phyloP scores from a whole-genome alignment of 2,329 filamentous ascomycete genomes.

The Hirsutella minnesotensis region DNA sequence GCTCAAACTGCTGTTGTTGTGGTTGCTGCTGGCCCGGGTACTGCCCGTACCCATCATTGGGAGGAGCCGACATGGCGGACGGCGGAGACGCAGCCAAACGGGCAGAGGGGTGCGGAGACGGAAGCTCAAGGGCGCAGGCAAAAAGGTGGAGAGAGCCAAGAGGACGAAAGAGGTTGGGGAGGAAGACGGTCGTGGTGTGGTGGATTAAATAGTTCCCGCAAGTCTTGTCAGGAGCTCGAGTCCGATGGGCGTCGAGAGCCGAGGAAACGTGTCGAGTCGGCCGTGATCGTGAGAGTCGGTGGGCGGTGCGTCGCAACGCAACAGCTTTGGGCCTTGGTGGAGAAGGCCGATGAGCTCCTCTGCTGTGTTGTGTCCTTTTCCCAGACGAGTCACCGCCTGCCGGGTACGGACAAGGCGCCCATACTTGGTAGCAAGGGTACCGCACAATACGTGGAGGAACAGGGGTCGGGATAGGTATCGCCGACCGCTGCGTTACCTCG shows the following conservation, averaged over 20 bases:
- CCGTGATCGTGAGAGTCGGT: conserved; percentile 1
- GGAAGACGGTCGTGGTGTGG: too few relatives aligned
- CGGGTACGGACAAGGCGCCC: not conserved
- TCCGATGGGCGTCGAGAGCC: not conserved
- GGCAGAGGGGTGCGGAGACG: not conserved
- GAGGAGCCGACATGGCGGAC: conserved; percentile 49
- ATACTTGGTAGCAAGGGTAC: not conserved
- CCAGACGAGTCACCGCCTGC: conserved; percentile 1
- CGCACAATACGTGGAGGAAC: not conserved
- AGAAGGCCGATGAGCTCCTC: not conserved
- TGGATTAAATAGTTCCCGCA: too few relatives aligned
- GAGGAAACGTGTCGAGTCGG: not conserved
- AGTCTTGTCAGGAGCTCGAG: too few relatives aligned
- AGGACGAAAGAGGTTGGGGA: not conserved
- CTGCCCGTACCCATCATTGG: conserved; percentile 42
- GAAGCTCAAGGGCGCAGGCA: not conserved
- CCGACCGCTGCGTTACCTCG: too few relatives aligned
- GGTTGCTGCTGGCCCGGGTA: conserved; percentile 28
- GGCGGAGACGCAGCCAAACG: conserved; percentile 14
- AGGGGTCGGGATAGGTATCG: not conserved
- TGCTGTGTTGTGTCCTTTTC: conserved; percentile 5
- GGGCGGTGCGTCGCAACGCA: conserved; percentile 1
- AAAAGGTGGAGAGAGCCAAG: conserved; percentile 3
- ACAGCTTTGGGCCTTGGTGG: conserved; percentile 2
- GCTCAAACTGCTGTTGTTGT: conserved; percentile 27